Evolutionary conservation across 371 early-diverging fungal genomes (phyloP).

Genomic region (Basidiobolus meristosporus): DNA sequence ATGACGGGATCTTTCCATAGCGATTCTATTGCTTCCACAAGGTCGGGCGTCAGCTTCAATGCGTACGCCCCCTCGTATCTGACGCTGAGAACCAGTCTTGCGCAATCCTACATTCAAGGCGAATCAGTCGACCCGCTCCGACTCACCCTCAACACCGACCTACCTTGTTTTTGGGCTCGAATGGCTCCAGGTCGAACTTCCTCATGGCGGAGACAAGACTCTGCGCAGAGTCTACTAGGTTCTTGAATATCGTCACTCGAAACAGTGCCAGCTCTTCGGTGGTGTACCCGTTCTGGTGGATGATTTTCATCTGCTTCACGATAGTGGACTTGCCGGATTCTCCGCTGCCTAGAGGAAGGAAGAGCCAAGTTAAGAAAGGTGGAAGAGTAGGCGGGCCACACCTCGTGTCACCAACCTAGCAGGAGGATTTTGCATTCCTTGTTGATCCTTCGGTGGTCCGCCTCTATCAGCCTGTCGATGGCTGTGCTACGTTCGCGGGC

Average conservation of each 20-base stretch:
- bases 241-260: conserved; percentile 57
- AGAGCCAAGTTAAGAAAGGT: too few species aligned
- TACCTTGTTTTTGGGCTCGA: conserved; percentile 8
- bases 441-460: too few species aligned
- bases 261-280: conserved; percentile 55
- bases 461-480: too few species aligned
- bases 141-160: too few species aligned
- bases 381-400: too few species aligned
- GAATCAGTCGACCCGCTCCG: too few species aligned
- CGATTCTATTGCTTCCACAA: conserved; percentile 36
- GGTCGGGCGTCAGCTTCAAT: conserved; percentile 21
- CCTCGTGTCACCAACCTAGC: too few species aligned
- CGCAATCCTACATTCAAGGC: conserved; percentile 11
- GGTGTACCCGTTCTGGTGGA: conserved; percentile 75
- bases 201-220: conserved; percentile 35
- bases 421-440: too few species aligned
- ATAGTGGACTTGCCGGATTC: conserved; percentile 87
- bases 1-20: conserved; percentile 49
- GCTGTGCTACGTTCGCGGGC: too few species aligned
- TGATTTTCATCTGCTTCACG: conserved; percentile 86
- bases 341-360: conserved; percentile 41
- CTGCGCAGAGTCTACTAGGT: conserved; percentile 55
- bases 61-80: neutral
- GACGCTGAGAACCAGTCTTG: too few species aligned
- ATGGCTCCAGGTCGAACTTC: neutral